Percentiles rank a stretch among this genome's conserved stretches.
Evolutionary conservation across 2,329 filamentous ascomycete species (phyloP).

Genomic region (Sporothrix schenckii): DNA sequence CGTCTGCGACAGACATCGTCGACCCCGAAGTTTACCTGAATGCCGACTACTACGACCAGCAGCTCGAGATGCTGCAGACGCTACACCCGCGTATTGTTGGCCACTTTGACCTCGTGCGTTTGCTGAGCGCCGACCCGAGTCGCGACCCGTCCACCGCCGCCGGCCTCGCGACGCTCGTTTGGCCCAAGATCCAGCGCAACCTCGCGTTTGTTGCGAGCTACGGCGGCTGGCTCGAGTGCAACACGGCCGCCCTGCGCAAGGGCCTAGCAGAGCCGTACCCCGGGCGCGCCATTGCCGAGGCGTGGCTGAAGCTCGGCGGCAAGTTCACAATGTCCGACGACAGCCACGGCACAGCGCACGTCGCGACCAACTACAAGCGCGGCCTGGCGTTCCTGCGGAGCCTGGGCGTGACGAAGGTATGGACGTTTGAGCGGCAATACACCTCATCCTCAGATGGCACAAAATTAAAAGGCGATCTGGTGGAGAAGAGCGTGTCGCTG

Average conservation of each 20-base stretch:
- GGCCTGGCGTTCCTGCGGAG: constrained; percentile 70
- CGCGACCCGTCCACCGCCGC: constrained; percentile 54
- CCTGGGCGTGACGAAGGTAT: constrained; percentile 66
- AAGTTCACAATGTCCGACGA: constrained; percentile 92
- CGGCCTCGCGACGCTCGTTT: constrained; percentile 56
- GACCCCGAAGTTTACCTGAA: constrained; percentile 72
- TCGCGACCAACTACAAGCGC: constrained; percentile 79
- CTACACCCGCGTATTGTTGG: constrained; percentile 79
- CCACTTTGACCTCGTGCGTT: constrained; percentile 88
- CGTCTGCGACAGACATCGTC: constrained; percentile 34
- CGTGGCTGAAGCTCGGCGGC: constrained; percentile 72
- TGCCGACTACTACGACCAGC: constrained; percentile 84
- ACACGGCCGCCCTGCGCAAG: constrained; percentile 84
- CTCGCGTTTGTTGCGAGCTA: constrained; percentile 70
- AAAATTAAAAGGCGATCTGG: constrained; percentile 41
- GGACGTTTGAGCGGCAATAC: constrained; percentile 53
- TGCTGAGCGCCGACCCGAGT: constrained; percentile 72
- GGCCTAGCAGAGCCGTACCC: constrained; percentile 92
- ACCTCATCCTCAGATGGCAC: constrained; percentile 36
- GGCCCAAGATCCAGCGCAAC: constrained; percentile 74
- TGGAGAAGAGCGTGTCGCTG: constrained; percentile 45
- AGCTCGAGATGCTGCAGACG: constrained; percentile 75
- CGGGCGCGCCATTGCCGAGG: constrained; percentile 72
- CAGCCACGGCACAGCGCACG: constrained; percentile 84
- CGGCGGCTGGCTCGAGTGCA: constrained; percentile 85